These are phyloP conservation scores for Suhomyces atakaporum DNA, from an alignment of 1,139 yeast species.

Conservation along the genomic window DNA sequence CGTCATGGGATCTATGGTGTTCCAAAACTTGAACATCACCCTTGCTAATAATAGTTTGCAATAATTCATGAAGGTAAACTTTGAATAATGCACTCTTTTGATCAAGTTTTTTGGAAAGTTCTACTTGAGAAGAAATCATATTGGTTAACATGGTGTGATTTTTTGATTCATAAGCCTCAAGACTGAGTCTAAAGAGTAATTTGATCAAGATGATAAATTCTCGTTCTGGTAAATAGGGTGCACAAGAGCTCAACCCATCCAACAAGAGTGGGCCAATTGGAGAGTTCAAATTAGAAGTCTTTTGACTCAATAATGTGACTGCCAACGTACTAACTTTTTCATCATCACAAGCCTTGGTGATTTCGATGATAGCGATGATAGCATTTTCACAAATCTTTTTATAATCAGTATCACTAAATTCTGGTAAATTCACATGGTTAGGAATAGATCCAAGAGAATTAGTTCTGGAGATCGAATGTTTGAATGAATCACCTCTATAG, in stretches of 20 bases:
- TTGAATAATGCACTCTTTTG: slow-evolving; percentile 50
- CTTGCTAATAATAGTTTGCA: slow-evolving; percentile 66
- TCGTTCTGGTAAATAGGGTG: slow-evolving; percentile 57
- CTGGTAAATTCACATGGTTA: slow-evolving; percentile 13
- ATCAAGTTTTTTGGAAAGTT: slow-evolving; percentile 52
- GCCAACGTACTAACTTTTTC: slow-evolving; percentile 79
- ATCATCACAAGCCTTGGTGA: slow-evolving; percentile 70
- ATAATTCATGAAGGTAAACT: slow-evolving; percentile 63
- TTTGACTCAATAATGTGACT: slow-evolving; percentile 81
- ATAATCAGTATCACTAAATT: slow-evolving; percentile 34
- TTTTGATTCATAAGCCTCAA: slow-evolving; percentile 36
- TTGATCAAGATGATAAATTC: slow-evolving; percentile 59
- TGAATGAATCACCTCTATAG: slow-evolving; percentile 10
- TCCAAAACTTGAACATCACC: slow-evolving; percentile 83
- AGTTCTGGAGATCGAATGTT: slow-evolving; percentile 20
- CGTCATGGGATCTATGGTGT: slow-evolving; percentile 80
- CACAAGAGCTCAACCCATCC: slow-evolving; percentile 59
- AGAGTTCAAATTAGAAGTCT: slow-evolving; percentile 36
- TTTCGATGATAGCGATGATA: slow-evolving; percentile 68
- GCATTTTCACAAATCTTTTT: slow-evolving; percentile 56
- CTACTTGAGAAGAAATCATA: slow-evolving; percentile 50
- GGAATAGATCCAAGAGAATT: slow-evolving; percentile 22
- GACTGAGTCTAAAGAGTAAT: slow-evolving; percentile 43
- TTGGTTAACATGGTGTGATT: slow-evolving; percentile 36
- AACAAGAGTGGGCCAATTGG: slow-evolving; percentile 47